Evolutionary conservation across 2,329 filamentous ascomycete genomes (phyloP).

Genomic region (Xylariaceae sp.): DNA sequence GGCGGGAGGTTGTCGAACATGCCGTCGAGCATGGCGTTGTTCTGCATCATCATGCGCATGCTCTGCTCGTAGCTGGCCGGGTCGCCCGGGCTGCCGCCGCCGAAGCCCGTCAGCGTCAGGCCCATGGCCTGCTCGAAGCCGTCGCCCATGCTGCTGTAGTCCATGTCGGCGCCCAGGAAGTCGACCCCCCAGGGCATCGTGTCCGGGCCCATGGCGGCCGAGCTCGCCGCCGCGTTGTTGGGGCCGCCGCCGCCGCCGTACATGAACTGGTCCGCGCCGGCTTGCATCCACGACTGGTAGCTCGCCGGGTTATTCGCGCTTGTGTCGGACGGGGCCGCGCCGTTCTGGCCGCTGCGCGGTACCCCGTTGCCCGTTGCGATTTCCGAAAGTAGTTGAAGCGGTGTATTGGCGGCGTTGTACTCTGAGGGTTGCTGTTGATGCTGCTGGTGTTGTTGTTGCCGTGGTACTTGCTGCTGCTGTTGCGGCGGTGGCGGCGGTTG

Average conservation of each 20-base stretch:
- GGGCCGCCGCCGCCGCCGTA: conserved; percentile 21
- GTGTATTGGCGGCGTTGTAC: conserved; percentile 37
- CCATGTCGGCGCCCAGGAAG: conserved; percentile 24
- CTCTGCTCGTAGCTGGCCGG: conserved; percentile 16
- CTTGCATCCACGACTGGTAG: conserved; percentile 14
- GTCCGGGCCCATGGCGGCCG: conserved; percentile 1
- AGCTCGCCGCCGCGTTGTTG: conserved; percentile 5
- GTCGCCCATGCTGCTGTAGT: conserved; percentile 29
- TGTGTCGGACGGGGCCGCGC: conserved; percentile 9
- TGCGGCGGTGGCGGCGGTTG: conserved; percentile 5
- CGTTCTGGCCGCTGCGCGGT: conserved; percentile 13
- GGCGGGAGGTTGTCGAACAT: conserved; percentile 10
- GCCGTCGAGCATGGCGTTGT: conserved; percentile 12
- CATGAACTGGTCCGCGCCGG: conserved; percentile 28
- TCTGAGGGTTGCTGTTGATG: conserved; percentile 17
- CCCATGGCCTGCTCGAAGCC: conserved; percentile 38
- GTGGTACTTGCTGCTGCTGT: conserved; percentile 5
- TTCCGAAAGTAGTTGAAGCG: conserved; percentile 49
- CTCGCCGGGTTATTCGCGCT: conserved; percentile 14
- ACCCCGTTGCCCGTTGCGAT: conserved; percentile 41
- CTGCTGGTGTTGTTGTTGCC: conserved; percentile 14
- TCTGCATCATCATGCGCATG: conserved; percentile 20
- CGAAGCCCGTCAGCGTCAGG: conserved; percentile 31
- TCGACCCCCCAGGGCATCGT: conserved; percentile 21
- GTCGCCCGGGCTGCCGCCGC: conserved; percentile 19